Conservation (phyloP, 495 filamentous ascomycete species). For the Tirmania nivea region DNA sequence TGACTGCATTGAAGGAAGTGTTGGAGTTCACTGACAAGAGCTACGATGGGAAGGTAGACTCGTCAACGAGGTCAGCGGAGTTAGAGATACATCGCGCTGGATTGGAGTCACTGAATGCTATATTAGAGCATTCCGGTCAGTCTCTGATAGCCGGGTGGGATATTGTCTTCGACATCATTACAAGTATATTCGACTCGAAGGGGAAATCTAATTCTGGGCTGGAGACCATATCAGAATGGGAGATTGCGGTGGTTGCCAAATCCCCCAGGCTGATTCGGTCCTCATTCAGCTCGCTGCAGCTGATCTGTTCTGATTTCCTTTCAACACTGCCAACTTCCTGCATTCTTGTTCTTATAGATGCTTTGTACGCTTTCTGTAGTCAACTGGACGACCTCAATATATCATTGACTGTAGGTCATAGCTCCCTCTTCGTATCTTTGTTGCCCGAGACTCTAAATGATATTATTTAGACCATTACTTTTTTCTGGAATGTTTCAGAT, state of each 20-base stretch:
- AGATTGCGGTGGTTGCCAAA: conserved; percentile 25
- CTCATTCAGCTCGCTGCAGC: conserved; percentile 68
- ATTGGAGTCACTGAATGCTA: conserved; percentile 56
- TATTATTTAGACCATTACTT: conserved; percentile 42
- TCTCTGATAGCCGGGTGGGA: conserved; percentile 62
- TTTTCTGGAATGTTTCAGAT: conserved; percentile 88
- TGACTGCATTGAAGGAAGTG: conserved; percentile 34
- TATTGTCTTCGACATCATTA: conserved; percentile 62
- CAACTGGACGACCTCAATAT: conserved; percentile 89
- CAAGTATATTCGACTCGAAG: conserved; percentile 48
- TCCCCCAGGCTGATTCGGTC: conserved; percentile 58
- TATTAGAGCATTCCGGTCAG: conserved; percentile 80
- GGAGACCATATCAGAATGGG: conserved; percentile 4
- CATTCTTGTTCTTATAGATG: conserved; percentile 66
- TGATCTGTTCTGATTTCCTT: conserved; percentile 88
- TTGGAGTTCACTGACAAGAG: not conserved
- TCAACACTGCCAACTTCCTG: conserved; percentile 54
- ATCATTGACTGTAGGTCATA: conserved; percentile 48
- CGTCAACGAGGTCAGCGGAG: conserved; percentile 35
- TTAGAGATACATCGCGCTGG: conserved; percentile 63
- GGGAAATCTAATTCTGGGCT: conserved; percentile 9
- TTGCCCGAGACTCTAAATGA: conserved; percentile 22
- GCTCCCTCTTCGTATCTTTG: not conserved
- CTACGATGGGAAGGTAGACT: conserved; percentile 3
- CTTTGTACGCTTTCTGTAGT: conserved; percentile 64